A percentile compares a stretch with the other conserved stretches of the same genome.
Conservation (phyloP, 176 grass and related monocot species). For the Triticum monococcum region DNA sequence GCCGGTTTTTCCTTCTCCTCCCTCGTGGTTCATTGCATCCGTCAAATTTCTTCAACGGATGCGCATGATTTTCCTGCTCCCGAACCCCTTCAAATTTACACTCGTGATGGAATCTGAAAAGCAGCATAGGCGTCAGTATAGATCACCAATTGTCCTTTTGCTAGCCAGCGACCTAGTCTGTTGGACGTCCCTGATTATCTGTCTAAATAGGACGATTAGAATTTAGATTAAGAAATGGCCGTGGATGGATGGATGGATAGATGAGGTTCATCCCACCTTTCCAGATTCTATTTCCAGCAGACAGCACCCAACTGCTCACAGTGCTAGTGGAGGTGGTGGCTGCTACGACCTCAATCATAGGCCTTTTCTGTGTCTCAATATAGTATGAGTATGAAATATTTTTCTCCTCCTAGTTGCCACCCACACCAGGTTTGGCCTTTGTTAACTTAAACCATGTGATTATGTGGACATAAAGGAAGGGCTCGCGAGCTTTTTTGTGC, state of each 20-base stretch:
- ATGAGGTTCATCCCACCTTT: slow-evolving; percentile 13
- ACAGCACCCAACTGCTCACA: slow-evolving; percentile 4
- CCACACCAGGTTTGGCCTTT: slow-evolving; percentile 8
- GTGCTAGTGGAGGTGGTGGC: slow-evolving; percentile 25
- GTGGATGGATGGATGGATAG: slow-evolving; percentile 3
- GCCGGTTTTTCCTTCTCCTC: neutral
- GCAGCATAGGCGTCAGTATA: neutral
- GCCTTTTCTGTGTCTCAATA: neutral
- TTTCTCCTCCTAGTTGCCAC: slow-evolving; percentile 5
- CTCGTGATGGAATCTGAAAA: neutral
- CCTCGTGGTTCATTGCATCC: neutral
- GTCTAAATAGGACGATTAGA: neutral
- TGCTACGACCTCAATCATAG: slow-evolving; percentile 34
- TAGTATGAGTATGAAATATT: neutral
- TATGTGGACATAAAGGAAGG: slow-evolving; percentile 22
- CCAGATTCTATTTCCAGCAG: slow-evolving; percentile 34
- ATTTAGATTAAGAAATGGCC: slow-evolving; percentile 23
- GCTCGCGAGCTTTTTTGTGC: neutral
- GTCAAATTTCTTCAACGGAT: neutral
- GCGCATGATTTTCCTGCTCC: neutral
- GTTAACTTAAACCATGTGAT: neutral
- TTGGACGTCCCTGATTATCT: slow-evolving; percentile 24
- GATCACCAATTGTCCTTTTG: neutral
- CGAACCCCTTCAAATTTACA: neutral
- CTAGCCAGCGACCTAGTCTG: slow-evolving; percentile 10